Base-by-base conservation (phyloP, 768 basidiomycete genomes). In the Russula virescens region DNA sequence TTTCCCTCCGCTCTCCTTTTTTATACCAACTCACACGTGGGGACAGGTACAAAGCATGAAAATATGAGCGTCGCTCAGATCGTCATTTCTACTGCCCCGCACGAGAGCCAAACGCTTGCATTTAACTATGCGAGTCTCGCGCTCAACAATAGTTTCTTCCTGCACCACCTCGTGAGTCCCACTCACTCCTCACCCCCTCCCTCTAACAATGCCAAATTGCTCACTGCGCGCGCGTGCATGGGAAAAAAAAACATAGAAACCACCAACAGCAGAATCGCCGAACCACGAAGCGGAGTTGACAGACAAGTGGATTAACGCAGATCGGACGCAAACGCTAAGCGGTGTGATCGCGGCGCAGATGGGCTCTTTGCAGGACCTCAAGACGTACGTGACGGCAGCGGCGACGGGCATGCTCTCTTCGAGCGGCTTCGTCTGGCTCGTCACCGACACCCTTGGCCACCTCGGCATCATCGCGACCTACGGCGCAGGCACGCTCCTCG, bases 101-200 rank as follows among this genome's bases (percentile, higher is more conserved):
- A 83, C 34, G 82, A 81, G 47, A 76, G 81, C 25, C 75, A 84
- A 56, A 80, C 84, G 1, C 74, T 95, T 56, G 83, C 84, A 26
- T 98, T 94, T 75, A 96, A 91, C 74, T 94, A 95, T 70, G 94
- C 95, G 4, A 89, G 89, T 66, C 82, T 92, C 51, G 91, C 96
- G 6, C 77, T 98, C 64, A 99, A 98, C 77, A 98, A 97, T 74
- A 86, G 86, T 68, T 98, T 92, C 81, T 98, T 98, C 80, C 81
- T 99, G 31, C 82, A 91, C 67, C 80, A 80, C 61, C 79, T 99
- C 43, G 96, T 98, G 72, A 55, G 93, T 80, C 45, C n/a, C 5
- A 42, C 23, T 1, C 21, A 35, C 38, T 11, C 6, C 34, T 7
- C 35, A 31, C 8, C 9, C 1, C n/a, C 18, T 49, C 19, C 48